Base-by-base conservation (phyloP, 2,329 filamentous ascomycete genomes). In the Xylariomycetidae sp. region DNA sequence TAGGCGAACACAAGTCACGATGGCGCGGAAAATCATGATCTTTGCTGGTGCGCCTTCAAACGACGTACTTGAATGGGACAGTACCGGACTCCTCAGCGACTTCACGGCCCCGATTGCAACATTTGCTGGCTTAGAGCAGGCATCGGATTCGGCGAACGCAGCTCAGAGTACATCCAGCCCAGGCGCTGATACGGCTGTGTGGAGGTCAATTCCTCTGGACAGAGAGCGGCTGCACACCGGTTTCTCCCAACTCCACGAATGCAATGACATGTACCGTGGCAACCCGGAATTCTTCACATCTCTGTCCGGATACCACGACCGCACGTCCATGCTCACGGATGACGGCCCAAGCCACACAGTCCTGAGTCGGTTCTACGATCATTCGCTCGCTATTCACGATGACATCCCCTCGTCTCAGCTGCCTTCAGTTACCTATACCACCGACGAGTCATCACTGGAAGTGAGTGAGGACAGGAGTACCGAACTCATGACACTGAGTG, bases 321-420 rank as follows among this genome's bases (percentile, higher is more conserved):
- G 46, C 9, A 25, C 35, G n/a, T 46, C 46, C 7, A 41, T 39
- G 17, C 40, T 49, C 1, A 39, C 47, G 15, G 43, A 50, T 13
- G 57, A 60, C 29, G 63, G 64, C 5, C 54, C 53, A 3, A 56
- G 41, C 31, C 43, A 57, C 18, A 53, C 62, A 13, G 42, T 66
- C 0, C 57, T 80, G 4, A 72, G 74, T 4, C 71, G 79, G 36
- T 93, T 92, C 55, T 84, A 86, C 48, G 76, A 92, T 43, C 77
- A 90, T 49, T 92, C 86, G 0, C 70, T 93, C 30, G 74, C 78
- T 2, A 62, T 82, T 10, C 77, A 93, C 52, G 71, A 85, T 42
- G 73, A 77, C 10, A 57, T 82, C 4, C 59, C 72, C 1, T 82
- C 79, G 0, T 83, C 80, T 2, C 73, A 82, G 39, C 61, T 80